Evolutionary conservation across 495 filamentous ascomycete species (phyloP).

Genomic region (Penicillium alfredii): DNA sequence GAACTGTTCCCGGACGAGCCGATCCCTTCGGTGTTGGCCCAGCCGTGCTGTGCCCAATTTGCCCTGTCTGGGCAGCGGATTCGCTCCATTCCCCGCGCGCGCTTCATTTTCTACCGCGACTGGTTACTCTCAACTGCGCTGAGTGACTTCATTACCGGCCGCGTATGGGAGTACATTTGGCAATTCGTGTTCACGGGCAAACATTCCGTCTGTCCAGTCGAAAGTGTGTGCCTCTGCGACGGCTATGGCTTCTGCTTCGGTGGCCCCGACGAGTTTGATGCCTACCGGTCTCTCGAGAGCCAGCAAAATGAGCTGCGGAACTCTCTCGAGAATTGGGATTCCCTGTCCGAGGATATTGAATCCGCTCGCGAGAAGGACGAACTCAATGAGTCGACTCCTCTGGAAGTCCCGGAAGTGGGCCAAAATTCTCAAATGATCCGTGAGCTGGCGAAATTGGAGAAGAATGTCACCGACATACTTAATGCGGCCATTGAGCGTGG

Average conservation of each 20-base stretch:
- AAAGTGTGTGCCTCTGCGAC: slow-evolving; percentile 70
- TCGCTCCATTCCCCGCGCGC: slow-evolving; percentile 49
- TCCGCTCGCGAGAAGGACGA: slow-evolving; percentile 25
- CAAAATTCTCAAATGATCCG: slow-evolving; percentile 25
- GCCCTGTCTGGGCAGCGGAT: slow-evolving; percentile 50
- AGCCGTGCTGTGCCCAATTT: slow-evolving; percentile 67
- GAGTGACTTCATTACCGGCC: slow-evolving; percentile 61
- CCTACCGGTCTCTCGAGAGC: slow-evolving; percentile 38
- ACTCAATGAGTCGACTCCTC: slow-evolving; percentile 23
- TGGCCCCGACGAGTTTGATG: slow-evolving; percentile 45
- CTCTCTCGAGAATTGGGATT: slow-evolving; percentile 44
- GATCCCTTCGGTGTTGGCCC: slow-evolving; percentile 49
- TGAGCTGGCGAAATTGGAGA: slow-evolving; percentile 24
- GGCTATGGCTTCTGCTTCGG: slow-evolving; percentile 76
- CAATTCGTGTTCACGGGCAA: slow-evolving; percentile 61
- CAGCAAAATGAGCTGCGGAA: slow-evolving; percentile 39
- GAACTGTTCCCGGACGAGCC: slow-evolving; percentile 51
- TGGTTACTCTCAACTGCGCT: slow-evolving; percentile 61
- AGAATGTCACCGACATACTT: slow-evolving; percentile 29
- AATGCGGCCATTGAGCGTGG: slow-evolving; percentile 46
- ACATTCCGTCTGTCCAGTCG: slow-evolving; percentile 53
- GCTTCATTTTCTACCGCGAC: slow-evolving; percentile 59
- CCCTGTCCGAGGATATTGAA: slow-evolving; percentile 31
- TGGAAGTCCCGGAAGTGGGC: slow-evolving; percentile 34
- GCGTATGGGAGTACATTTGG: slow-evolving; percentile 74